phyloP scores from a whole-genome alignment of 768 basidiomycete species.

The Lyophyllum semitale region DNA sequence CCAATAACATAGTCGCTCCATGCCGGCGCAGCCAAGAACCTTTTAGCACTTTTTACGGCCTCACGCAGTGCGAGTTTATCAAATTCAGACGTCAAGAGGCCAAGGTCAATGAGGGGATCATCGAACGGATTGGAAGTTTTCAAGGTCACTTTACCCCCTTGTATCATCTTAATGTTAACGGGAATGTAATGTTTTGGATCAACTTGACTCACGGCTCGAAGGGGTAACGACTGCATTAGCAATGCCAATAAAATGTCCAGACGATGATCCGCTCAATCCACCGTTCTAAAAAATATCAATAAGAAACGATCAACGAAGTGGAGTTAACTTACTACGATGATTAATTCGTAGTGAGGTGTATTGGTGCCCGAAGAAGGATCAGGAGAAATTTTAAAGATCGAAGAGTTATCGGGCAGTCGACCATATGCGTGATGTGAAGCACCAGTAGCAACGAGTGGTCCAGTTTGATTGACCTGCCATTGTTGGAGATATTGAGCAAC shows the following conservation, averaged over 20 bases:
- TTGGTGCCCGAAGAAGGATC: slow-evolving; percentile 28
- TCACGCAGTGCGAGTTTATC: slow-evolving; percentile 24
- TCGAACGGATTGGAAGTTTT: slow-evolving; percentile 41
- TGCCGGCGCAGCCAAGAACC: slow-evolving; percentile 22
- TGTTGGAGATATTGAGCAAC: slow-evolving; percentile 16
- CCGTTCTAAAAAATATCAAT: not conserved
- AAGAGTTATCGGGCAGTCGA: slow-evolving; percentile 18
- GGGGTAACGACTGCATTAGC: slow-evolving; percentile 3
- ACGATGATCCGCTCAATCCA: not conserved
- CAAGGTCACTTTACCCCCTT: slow-evolving; percentile 26
- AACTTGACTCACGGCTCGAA: not conserved
- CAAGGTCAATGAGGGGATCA: slow-evolving; percentile 41
- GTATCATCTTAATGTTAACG: not conserved
- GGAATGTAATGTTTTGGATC: not conserved
- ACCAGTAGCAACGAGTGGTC: slow-evolving; percentile 20
- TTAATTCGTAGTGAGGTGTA: slow-evolving; percentile 17
- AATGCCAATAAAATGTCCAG: slow-evolving; percentile 1
- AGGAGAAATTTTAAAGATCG: slow-evolving; percentile 13
- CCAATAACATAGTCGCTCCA: slow-evolving; percentile 21
- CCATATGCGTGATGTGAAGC: slow-evolving; percentile 20
- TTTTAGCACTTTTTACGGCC: slow-evolving; percentile 16
- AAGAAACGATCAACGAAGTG: not conserved
- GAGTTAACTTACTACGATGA: not conserved
- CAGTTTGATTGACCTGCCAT: slow-evolving; percentile 18
- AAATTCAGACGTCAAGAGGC: slow-evolving; percentile 21